Base-by-base conservation (phyloP, 2,329 filamentous ascomycete genomes). In the Dendrostoma leiphaemia region DNA sequence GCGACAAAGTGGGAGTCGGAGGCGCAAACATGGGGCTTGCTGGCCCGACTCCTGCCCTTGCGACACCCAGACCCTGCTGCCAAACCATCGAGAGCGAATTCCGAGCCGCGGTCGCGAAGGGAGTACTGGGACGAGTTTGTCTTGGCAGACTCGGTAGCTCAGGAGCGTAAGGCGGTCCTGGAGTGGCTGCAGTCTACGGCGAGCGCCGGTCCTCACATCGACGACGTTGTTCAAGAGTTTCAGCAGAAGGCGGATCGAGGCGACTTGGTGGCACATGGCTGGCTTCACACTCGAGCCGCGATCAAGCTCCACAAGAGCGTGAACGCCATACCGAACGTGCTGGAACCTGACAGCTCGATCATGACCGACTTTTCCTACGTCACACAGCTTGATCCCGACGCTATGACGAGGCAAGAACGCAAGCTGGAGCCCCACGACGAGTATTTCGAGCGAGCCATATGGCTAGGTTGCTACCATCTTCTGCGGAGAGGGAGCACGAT, bases 401-500 rank as follows among this genome's bases (percentile, higher is more conserved):
- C 91, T 6, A 79, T 85, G n/a, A 86, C 85, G 34, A 83, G 94
- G 57, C 92, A 97, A 69, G 80, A 80, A 46, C 83, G 89, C 51
- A 84, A 80, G 47, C 76, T 97, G 37, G 88, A 96, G 66, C 82
- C 85, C 23, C 84, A 92, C 63, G 94, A 99, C 66, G 85, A 91
- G 60, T 92, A 86, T 64, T 94, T 93, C 59, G 94, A 99, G 73
- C 84, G 88, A 50, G 89, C 91, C 3, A 89, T 96, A 44, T 97
- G 94, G 92, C 80, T 92, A 57, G 88, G 90, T n/a, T 94, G 90
- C 71, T 97, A 91, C 75, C 91, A 96, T 69, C 89, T 96, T 77
- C 77, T 99, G 49, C 85, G 93, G 46, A 85, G 91, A 43, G 94
- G 94, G n/a, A 86, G 84, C 61, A 84, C 79, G 58, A 83, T 89